Percentiles rank a stretch among this genome's conserved stretches.
These are phyloP conservation scores for Aspergillus bridgeri DNA, from an alignment of 495 filamentous ascomycete species.

Conservation along the genomic window DNA sequence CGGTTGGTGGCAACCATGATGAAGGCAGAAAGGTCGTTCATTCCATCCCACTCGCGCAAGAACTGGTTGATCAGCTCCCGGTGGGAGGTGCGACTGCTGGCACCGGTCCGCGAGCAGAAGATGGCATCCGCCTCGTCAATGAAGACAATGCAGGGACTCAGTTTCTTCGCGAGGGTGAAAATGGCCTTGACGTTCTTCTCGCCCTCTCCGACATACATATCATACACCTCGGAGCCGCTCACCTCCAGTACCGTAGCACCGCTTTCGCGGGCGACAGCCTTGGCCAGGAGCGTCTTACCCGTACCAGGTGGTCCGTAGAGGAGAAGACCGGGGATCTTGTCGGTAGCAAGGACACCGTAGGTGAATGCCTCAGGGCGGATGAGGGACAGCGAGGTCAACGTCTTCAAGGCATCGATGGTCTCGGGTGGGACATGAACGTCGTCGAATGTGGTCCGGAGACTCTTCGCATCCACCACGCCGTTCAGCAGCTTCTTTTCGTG, in stretches of 20 bases:
- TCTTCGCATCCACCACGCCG: slow-evolving; percentile 75
- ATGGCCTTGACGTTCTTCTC: slow-evolving; percentile 97
- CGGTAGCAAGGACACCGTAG: slow-evolving; percentile 89
- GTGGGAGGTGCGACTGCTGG: slow-evolving; percentile 58
- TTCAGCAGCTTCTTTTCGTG: slow-evolving; percentile 81
- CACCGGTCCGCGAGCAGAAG: slow-evolving; percentile 66
- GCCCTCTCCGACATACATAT: slow-evolving; percentile 94
- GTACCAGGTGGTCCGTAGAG: slow-evolving; percentile 95
- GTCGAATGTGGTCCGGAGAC: slow-evolving; percentile 79
- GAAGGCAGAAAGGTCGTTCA: slow-evolving; percentile 81
- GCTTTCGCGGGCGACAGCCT: slow-evolving; percentile 92
- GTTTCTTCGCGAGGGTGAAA: slow-evolving; percentile 85
- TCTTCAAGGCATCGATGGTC: slow-evolving; percentile 85
- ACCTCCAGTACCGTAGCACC: slow-evolving; percentile 80
- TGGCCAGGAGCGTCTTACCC: slow-evolving; percentile 91
- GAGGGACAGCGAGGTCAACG: slow-evolving; percentile 82
- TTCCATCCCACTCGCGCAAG: slow-evolving; percentile 95
- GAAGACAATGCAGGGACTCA: slow-evolving; percentile 92
- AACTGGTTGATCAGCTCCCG: slow-evolving; percentile 97
- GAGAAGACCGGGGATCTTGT: slow-evolving; percentile 84
- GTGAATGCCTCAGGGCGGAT: slow-evolving; percentile 90
- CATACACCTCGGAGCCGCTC: slow-evolving; percentile 76
- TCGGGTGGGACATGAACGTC: slow-evolving; percentile 78
- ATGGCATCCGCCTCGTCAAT: slow-evolving; percentile 96
- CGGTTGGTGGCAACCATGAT: slow-evolving; percentile 99